Evolutionary conservation across 495 filamentous ascomycete genomes (phyloP), one percentile per base, ranked within the genome.

Genomic region (Beverwykella pulmonaria): DNA sequence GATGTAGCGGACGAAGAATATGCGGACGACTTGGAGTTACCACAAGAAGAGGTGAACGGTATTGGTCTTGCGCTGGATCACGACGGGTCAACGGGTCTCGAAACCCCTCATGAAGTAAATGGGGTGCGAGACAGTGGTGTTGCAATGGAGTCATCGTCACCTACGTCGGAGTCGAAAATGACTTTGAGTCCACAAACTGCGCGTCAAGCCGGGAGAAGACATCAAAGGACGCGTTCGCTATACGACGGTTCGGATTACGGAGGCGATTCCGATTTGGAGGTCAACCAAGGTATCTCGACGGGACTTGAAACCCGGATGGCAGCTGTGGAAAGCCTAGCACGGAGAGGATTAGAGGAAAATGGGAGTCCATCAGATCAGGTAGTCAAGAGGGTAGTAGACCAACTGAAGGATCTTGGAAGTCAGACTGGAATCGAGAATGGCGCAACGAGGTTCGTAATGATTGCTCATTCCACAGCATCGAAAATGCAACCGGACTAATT

Each of bases 381-480:
- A 10, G 86, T 95, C 58, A 78, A 84, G 69, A 81, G 92, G 41
- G 84, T 93, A 25, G 86, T 90, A 19, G 87, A 91, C 14, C 83
- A 82, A 2, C 80, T 97, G 60, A 85, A 86, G 70, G 91, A 93
- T 74, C 80, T 97, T 23, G 87, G 90, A 9, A 87, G 86, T n/a
- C 92, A 96, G 75, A 87, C 88, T 46, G 83, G 83, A 5, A 86
- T 95, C 32, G 92, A 96, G 75, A 87, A 89, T 44, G 88, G 87
- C 72, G 88, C 91, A 36, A 88, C 90, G 63, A 86, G 90, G 91
- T 90, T 77, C 71, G 81, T 78, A 26, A 54, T 48, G 49, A 50
- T 5, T 12, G 9, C 17, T 12, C 44, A 23, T 56, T 49, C 19
- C 22, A 27, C 15, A 22, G 47, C 22, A 27, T 44, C 10, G 26